Conservation (phyloP, 257 asterid genomes). For the Plantago major region DNA sequence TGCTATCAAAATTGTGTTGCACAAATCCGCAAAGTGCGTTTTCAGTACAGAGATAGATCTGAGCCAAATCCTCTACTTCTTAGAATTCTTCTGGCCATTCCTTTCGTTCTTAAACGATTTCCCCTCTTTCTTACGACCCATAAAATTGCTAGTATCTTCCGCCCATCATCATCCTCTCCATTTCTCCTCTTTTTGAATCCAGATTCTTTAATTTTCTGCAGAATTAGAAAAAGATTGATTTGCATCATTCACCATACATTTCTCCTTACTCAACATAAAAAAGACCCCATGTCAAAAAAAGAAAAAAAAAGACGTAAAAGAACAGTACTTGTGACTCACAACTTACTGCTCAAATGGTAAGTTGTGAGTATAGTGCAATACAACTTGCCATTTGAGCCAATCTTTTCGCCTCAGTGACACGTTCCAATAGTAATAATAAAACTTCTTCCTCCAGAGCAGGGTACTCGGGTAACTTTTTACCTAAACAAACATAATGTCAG, state of each 20-base stretch:
- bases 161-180: conserved; percentile 46
- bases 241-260: too few relatives aligned
- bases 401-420: conserved; percentile 74
- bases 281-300: too few relatives aligned
- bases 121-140: conserved; percentile 27
- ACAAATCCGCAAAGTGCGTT: too few relatives aligned
- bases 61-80: too few relatives aligned
- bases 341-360: too few relatives aligned
- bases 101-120: conserved; percentile 27
- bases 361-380: too few relatives aligned
- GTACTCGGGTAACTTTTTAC: conserved; percentile 64
- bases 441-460: conserved; percentile 82
- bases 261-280: too few relatives aligned
- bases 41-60: too few relatives aligned
- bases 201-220: conserved; percentile 67
- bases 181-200: conserved; percentile 45
- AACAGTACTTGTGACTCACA: too few relatives aligned
- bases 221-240: neutral
- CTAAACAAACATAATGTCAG: conserved; percentile 33
- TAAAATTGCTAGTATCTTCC: conserved; percentile 41
- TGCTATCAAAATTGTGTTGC: too few relatives aligned
- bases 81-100: too few relatives aligned
- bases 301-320: too few relatives aligned
- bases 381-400: conserved; percentile 56
- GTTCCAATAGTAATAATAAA: conserved; percentile 53